Conservation (phyloP, 129 eudicot species). For the Pittosporum tobira region DNA sequence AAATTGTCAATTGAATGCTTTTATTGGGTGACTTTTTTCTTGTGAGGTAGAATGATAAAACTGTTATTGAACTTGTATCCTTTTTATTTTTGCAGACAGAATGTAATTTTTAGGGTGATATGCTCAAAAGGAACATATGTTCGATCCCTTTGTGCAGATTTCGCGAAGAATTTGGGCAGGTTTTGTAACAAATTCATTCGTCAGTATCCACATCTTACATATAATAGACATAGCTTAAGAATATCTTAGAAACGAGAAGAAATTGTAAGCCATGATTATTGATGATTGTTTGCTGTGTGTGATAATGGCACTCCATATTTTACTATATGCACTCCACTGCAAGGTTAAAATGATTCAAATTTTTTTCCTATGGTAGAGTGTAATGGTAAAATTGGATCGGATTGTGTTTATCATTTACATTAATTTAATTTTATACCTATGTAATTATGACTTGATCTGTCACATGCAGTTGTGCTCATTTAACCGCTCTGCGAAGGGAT, state of each 20-base stretch:
- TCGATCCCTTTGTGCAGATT: slow-evolving; percentile 85
- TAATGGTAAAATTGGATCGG: no score
- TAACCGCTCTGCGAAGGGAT: slow-evolving; percentile 83
- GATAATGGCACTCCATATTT: no score
- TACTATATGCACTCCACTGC: no score
- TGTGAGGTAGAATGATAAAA: not conserved
- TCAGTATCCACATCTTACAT: not conserved
- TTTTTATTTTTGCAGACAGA: slow-evolving; percentile 62
- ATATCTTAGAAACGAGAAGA: not conserved
- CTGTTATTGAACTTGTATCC: not conserved
- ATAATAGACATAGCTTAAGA: not conserved
- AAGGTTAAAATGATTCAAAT: no score
- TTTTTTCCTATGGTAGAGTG: no score
- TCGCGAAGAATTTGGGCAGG: slow-evolving; percentile 93
- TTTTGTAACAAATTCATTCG: slow-evolving; percentile 4
- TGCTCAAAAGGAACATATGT: slow-evolving; percentile 96
- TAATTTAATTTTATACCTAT: not conserved
- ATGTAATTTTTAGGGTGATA: slow-evolving; percentile 79
- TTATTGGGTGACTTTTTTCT: no score
- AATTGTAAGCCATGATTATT: no score
- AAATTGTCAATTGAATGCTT: no score
- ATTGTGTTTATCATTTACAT: no score
- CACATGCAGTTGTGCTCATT: slow-evolving; percentile 84
- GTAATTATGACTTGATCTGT: slow-evolving; percentile 2
- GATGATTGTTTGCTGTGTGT: no score